Base-by-base conservation (phyloP, 164 flowering plant species). In the Echeveria elegans region DNA sequence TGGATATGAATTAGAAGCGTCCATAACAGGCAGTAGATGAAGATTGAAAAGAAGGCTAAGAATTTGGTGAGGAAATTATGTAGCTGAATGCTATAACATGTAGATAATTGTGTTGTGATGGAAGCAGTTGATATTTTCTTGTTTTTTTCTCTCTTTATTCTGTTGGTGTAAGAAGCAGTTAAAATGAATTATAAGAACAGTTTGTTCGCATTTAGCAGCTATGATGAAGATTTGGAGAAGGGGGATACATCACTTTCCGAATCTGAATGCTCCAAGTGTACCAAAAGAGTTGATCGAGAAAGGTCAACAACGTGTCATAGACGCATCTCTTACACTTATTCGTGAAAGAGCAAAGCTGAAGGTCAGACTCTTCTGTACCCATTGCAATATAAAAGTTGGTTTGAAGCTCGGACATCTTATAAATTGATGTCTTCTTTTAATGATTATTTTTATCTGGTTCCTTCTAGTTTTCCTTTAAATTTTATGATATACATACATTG, bases 301-400 rank as follows among this genome's bases (percentile, higher is more conserved):
- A 31, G 98, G 98, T 34, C 97, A 93, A 70, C 80, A 82, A 41
- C 94, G 98, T 63, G 96, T 93, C 14, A 88, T 93, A 9, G 98
- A 93, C 68, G 98, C 98, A 74, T 93, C 98, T 11, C 88, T 93
- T 41, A 89, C 98, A 21, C 96, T 93, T 50, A 90, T 93, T 70
- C 87, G 96, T 6, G 97, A 93, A 77, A 86, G 94, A 63, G 98
- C 98, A 32, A 90, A 88, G 81, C 89, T 90, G 32, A 90, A 89
- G 94, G 98, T 88, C 70, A 47, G 18, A 0, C 18, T 63, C 30
- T 63, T 14, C 5, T 34, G 3, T 34, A 34, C 7, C 3, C 37
- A 7, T n/a, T n/a, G 37, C 37, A n/a, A n/a, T 34, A 3, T 34
- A 34, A 34, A 34, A 34, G 5, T 7, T 34, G 37, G 7, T 34